Conservation (phyloP, 805 yeast species). For the Candida gorgasii region DNA sequence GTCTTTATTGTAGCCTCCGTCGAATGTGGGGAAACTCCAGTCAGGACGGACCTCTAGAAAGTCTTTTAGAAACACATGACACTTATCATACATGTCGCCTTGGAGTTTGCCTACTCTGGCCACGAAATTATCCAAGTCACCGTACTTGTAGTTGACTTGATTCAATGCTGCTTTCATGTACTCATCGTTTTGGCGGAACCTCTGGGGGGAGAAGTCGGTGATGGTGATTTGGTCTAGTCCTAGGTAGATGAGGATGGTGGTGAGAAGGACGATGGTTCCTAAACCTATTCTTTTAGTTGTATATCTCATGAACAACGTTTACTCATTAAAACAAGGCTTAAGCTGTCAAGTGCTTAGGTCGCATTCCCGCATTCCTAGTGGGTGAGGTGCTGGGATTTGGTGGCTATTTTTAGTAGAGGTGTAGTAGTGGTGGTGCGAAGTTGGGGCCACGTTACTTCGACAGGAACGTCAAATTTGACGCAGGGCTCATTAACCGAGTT, state of each 20-base stretch:
- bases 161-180: conserved; percentile 20
- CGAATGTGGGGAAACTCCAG: conserved; percentile 21
- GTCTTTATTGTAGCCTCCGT: conserved; percentile 14
- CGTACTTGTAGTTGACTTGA: conserved; percentile 25
- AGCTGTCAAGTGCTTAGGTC: conserved; percentile 1
- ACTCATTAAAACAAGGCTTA: conserved; percentile 6
- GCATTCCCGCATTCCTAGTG: too few species aligned
- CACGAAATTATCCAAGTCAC: conserved; percentile 21
- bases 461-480: too few species aligned
- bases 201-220: conserved; percentile 3
- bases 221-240: background rate
- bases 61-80: conserved; percentile 26
- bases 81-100: conserved; percentile 22
- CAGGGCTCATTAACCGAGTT: too few species aligned
- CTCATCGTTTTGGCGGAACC: conserved; percentile 17
- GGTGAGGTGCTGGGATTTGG: too few species aligned
- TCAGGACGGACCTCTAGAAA: conserved; percentile 21
- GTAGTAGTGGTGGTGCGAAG: too few species aligned
- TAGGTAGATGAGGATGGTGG: background rate
- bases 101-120: conserved; percentile 7
- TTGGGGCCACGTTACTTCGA: too few species aligned
- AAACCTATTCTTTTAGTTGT: conserved; percentile 11
- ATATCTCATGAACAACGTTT: conserved; percentile 15
- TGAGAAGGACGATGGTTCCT: background rate
- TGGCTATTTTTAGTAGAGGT: too few species aligned